Base-by-base conservation (phyloP, 208 protist species). In the Leptomonas seymouri region DNA sequence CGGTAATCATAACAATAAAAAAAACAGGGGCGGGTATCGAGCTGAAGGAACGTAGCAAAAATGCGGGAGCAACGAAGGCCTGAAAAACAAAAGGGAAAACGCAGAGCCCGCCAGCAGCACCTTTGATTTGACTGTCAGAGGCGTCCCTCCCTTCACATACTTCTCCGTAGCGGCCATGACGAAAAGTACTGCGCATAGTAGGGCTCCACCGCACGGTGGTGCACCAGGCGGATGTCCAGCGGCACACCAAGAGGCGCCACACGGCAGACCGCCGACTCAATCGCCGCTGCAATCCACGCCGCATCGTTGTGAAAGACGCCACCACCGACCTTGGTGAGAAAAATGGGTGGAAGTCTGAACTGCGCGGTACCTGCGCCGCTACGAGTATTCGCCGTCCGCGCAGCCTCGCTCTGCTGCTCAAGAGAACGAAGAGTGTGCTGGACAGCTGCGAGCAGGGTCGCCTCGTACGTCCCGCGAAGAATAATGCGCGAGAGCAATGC, bases 241-340 rank as follows among this genome's bases (percentile, higher is more conserved):
- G 78, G 82, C 27, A 87, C 82, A 15, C 66, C 57, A 27, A 78
- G 66, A 23, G 34, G 20, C 0, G 16, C 31, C 9, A 86, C 77
- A 11, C 67, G 30, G 23, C 9, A 8, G 25, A 69, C 36, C 8
- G 80, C 67, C 25, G 46, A 21, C 44, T 46, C 46, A 0, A 86
- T 82, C 1, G 73, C 81, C 0, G 50, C 44, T 15, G 56, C 49
- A 53, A 90, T 87, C 82, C 82, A 86, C 46, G 25, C 49, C 16
- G 31, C 60, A 1, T 82, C 44, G 68, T 85, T 85, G 45, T 73
- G 30, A 50, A 89, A 86, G 31, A 84, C 83, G 36, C 83, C 83
- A 12, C 83, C 83, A 45, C 79, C 83, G 8, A 85, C 77, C 46
- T 84, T 86, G 15, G 82, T 83, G 28, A 88, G 73, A 59, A 85